Percentiles rank a stretch among this genome's conserved stretches.
phyloP scores from a whole-genome alignment of 192 early-diverging fungal genomes.

The Umbelopsis sp. region DNA sequence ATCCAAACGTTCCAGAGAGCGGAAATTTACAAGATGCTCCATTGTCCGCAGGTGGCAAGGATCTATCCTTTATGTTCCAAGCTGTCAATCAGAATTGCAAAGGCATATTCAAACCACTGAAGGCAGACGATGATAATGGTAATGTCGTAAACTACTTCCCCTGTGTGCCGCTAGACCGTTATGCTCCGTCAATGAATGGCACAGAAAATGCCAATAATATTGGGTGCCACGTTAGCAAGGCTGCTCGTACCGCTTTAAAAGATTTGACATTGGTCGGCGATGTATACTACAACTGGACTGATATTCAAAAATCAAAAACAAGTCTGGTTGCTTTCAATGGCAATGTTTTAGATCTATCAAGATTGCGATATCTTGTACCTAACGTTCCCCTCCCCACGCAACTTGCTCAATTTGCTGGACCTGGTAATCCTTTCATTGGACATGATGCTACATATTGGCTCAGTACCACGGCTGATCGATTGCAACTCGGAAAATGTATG shows the following conservation, averaged over 20 bases:
- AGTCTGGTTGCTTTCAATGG: conserved; percentile 77
- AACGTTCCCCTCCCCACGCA: conserved; percentile 52
- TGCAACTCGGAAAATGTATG: conserved; percentile 70
- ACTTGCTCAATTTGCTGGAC: conserved; percentile 44
- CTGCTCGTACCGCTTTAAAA: conserved; percentile 46
- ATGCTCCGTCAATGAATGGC: conserved; percentile 50
- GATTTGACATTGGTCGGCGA: conserved; percentile 60
- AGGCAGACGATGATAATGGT: conserved; percentile 39
- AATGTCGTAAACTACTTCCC: conserved; percentile 68
- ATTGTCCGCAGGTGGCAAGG: conserved; percentile 65
- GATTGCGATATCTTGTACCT: conserved; percentile 60
- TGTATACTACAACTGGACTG: conserved; percentile 69
- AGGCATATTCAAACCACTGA: conserved; percentile 47
- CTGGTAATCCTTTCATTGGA: conserved; percentile 50
- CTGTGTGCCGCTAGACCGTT: conserved; percentile 55
- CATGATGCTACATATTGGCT: conserved; percentile 56
- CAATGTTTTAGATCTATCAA: conserved; percentile 71
- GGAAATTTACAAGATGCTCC: conserved; percentile 59
- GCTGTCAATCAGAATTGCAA: conserved; percentile 71
- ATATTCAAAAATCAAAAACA: conserved; percentile 52
- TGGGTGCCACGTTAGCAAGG: conserved; percentile 61
- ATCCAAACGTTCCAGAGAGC: conserved; percentile 36
- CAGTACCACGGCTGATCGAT: conserved; percentile 50
- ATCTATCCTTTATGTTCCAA: conserved; percentile 81
- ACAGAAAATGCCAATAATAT: conserved; percentile 55